phyloP scores from a whole-genome alignment of 345 rosid genomes.

The Geranium brycei region DNA sequence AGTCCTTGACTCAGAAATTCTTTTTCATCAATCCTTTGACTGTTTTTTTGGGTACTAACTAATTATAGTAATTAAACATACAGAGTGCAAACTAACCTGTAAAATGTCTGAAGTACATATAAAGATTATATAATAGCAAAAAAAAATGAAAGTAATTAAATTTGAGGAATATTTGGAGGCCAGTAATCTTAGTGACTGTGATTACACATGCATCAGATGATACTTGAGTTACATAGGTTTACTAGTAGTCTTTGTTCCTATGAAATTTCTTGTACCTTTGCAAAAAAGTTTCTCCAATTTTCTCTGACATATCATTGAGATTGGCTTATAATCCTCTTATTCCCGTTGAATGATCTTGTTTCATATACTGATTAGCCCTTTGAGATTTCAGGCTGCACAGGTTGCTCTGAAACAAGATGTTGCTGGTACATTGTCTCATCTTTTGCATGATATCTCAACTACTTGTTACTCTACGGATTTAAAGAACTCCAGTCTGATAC shows the following conservation, averaged over 20 bases:
- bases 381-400: slow-evolving; percentile 66
- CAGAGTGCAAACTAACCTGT: neutral
- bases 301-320: slow-evolving; percentile 8
- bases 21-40: neutral
- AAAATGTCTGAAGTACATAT: neutral
- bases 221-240: neutral
- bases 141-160: neutral
- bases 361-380: slow-evolving; percentile 19
- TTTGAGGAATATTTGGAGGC: neutral
- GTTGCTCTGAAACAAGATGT: slow-evolving; percentile 54
- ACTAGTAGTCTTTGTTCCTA: neutral
- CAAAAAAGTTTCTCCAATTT: slow-evolving; percentile 3
- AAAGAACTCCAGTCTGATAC: neutral
- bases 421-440: slow-evolving; percentile 48
- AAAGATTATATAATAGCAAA: neutral
- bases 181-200: neutral
- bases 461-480: slow-evolving; percentile 6
- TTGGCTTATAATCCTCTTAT: neutral
- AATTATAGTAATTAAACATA: too few relatives aligned
- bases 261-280: neutral
- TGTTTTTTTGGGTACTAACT: neutral
- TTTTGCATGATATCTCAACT: slow-evolving; percentile 78
- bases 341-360: neutral
- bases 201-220: neutral
- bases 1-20: too few relatives aligned